Conservation (phyloP, 1,139 yeast genomes). For the Geotrichum fermentans region DNA sequence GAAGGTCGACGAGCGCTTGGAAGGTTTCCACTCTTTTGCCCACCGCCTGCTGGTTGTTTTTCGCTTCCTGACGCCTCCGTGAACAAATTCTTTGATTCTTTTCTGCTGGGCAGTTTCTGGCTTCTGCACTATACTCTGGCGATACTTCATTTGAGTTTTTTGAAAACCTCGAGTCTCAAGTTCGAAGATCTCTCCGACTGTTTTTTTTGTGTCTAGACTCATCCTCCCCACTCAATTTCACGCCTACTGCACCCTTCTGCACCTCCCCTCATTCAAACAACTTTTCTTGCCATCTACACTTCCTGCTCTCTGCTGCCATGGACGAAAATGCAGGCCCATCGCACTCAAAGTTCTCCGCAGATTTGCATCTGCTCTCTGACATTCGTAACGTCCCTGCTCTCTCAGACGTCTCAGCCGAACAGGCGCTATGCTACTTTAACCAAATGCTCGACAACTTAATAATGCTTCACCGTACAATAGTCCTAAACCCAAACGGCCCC, state of each 20-base stretch:
- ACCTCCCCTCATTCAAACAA: no score
- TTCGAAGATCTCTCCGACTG: neutral
- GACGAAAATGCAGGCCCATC: neutral
- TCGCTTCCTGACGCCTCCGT: neutral
- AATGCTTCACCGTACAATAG: conserved; percentile 7
- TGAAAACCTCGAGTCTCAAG: no score
- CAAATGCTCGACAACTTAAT: conserved; percentile 23
- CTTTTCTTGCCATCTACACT: no score
- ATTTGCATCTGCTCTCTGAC: conserved; percentile 6
- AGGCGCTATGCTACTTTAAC: conserved; percentile 27
- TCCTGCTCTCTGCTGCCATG: no score
- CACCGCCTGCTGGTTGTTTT: neutral
- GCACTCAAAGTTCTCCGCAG: neutral
- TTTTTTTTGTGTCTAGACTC: neutral
- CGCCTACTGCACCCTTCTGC: no score
- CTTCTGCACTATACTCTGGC: no score
- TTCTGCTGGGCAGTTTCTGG: no score
- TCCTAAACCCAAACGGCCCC: neutral
- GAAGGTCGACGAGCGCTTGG: neutral
- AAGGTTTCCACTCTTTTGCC: neutral
- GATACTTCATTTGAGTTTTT: no score
- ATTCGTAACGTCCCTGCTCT: conserved; percentile 23
- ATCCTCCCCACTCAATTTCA: no score
- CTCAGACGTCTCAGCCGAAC: conserved; percentile 23
- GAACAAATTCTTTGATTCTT: neutral